These are phyloP conservation scores for Hygrocybe coccinea DNA, from an alignment of 768 basidiomycete genomes.

Conservation along the genomic window DNA sequence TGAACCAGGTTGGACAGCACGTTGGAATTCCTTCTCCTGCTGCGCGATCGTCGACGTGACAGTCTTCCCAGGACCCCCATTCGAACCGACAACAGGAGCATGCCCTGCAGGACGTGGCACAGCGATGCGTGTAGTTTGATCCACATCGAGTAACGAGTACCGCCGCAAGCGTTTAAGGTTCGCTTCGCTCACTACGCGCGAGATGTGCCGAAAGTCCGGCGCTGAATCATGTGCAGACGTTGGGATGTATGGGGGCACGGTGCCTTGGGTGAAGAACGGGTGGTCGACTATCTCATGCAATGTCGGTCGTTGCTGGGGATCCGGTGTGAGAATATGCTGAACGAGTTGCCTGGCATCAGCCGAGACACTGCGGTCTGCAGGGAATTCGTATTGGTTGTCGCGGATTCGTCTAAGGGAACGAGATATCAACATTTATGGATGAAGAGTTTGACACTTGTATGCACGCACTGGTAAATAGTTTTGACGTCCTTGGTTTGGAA, in stretches of 20 bases:
- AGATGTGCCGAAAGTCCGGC: slow-evolving; percentile 73
- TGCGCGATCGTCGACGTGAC: slow-evolving; percentile 64
- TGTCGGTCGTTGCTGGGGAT: slow-evolving; percentile 77
- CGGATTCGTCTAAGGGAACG: slow-evolving; percentile 67
- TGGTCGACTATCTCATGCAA: slow-evolving; percentile 83
- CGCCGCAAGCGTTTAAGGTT: slow-evolving; percentile 71
- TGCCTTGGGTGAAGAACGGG: slow-evolving; percentile 76
- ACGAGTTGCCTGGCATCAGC: slow-evolving; percentile 72
- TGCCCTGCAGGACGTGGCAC: slow-evolving; percentile 33
- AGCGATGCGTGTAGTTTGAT: slow-evolving; percentile 43
- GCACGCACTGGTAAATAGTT: slow-evolving; percentile 80
- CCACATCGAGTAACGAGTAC: slow-evolving; percentile 59
- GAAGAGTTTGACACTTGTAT: neutral
- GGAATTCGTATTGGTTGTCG: slow-evolving; percentile 91
- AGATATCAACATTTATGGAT: slow-evolving; percentile 6
- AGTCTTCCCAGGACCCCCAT: slow-evolving; percentile 30
- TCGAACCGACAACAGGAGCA: slow-evolving; percentile 16
- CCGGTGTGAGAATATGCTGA: slow-evolving; percentile 75
- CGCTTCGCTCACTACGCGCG: slow-evolving; percentile 50
- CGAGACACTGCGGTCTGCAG: slow-evolving; percentile 68
- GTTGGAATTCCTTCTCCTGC: slow-evolving; percentile 95
- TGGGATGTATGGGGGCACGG: slow-evolving; percentile 78
- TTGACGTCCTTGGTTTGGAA: slow-evolving; percentile 99
- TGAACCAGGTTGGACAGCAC: slow-evolving; percentile 90
- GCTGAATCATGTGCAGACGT: slow-evolving; percentile 66